Conservation (phyloP, 805 yeast genomes). For the Peterozyma toletana region DNA sequence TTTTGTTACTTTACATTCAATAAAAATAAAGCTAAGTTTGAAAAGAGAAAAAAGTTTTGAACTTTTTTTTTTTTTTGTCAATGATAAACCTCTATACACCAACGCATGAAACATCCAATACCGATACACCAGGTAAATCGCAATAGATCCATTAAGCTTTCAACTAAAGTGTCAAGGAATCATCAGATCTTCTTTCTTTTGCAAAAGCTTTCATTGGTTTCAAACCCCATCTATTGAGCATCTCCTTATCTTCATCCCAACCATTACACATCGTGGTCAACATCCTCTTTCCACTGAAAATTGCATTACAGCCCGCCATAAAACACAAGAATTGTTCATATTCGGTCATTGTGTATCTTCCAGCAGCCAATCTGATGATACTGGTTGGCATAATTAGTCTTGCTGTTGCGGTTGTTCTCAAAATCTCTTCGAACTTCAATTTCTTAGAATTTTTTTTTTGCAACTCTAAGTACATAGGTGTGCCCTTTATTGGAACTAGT, state of each 20-base stretch:
- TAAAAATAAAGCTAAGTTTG: no score
- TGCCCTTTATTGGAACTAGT: constrained; percentile 72
- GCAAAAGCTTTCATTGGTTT: constrained; percentile 44
- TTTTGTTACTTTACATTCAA: no score
- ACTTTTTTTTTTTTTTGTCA: no score
- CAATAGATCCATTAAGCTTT: no score
- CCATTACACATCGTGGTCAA: constrained; percentile 77
- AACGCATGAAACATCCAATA: no score
- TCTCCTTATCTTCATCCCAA: constrained; percentile 72
- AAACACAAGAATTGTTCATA: constrained; percentile 69
- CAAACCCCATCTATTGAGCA: constrained; percentile 68
- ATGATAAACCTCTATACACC: no score
- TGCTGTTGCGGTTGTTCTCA: constrained; percentile 71
- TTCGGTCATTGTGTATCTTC: constrained; percentile 75
- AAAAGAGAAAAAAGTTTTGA: no score
- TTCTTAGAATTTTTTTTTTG: constrained; percentile 30
- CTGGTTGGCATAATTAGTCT: constrained; percentile 67
- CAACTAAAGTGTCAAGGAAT: no score
- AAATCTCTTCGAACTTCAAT: constrained; percentile 51
- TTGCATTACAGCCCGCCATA: constrained; percentile 73
- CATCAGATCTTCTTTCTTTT: background rate
- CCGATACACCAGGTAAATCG: no score
- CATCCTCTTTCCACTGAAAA: constrained; percentile 78
- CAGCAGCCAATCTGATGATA: constrained; percentile 72
- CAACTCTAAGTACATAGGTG: constrained; percentile 61